Base-by-base conservation (phyloP, 768 basidiomycete species). In the Daedalea quercina region DNA sequence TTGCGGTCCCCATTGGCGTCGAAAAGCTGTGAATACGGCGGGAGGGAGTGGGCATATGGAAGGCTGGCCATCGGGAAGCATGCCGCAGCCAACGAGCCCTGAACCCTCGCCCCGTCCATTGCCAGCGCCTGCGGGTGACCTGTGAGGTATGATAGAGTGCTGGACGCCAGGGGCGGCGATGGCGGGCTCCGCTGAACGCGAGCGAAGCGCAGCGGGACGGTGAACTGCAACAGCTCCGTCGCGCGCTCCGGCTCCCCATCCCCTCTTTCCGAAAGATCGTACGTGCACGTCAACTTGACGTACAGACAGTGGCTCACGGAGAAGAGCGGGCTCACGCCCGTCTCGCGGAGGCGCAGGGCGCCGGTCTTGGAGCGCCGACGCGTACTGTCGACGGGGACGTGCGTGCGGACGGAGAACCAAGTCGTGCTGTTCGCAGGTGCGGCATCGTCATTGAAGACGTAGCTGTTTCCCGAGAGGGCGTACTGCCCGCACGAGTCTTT, bases 21-120 rank as follows among this genome's bases (percentile, higher is more conserved):
- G 69, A 84, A 92, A 19, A 92, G 73, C 57, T 90, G 87, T 4
- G 86, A 88, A 62, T 92, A 92, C 2, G 83, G 77, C 1, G 90
- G 90, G 19, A 89, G 78, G 41, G 59, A 60, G 13, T 67, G 65
- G 3, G 63, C 54, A 47, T 60, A 59, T 4, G 64, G 59, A 33
- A 55, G 44, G 48, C 61, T 64, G 0, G 25, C 25, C 52, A 26
- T 15, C 50, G 34, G 52, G 47, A 44, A 33, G 46, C 26, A 53
- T 53, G 53, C 52, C 53, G 23, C 41, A 20, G 23, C 55, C 25
- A 74, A 78, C 54, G 83, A 79, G 11, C 28, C 28, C 28, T 31
- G 28, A n/a, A n/a, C n/a, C n/a, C n/a, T n/a, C 28, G 28, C 6
- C 28, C 11, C 28, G 1, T 65, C 69, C 52, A 84, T 58, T 0